A percentile compares a stretch with the other conserved stretches of the same genome.
phyloP scores from a whole-genome alignment of 352 stramenopile species.

The Pythium utonaiense region DNA sequence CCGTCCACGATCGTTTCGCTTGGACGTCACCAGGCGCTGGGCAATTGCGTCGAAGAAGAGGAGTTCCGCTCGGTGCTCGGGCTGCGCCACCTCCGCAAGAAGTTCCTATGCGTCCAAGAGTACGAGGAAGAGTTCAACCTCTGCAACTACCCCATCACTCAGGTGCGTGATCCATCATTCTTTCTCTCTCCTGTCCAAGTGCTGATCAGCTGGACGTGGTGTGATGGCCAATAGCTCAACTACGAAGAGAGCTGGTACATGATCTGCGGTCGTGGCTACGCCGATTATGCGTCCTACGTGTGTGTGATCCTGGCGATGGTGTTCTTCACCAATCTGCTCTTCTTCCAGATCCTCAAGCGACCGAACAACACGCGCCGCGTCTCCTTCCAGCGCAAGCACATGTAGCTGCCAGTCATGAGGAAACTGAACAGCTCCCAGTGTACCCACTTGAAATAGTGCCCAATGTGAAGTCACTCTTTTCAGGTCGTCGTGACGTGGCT shows the following conservation, averaged over 20 bases:
- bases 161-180: constrained; percentile 25
- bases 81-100: constrained; percentile 48
- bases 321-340: constrained; percentile 52
- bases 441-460: constrained; percentile 6
- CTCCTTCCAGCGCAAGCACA: constrained; percentile 49
- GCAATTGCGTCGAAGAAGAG: constrained; percentile 63
- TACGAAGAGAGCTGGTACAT: constrained; percentile 79
- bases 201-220: not conserved
- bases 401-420: too few species aligned
- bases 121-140: constrained; percentile 85
- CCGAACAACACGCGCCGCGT: constrained; percentile 54
- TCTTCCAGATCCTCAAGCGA: constrained; percentile 72
- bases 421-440: too few species aligned
- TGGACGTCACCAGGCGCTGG: constrained; percentile 67
- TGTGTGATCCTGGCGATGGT: constrained; percentile 40
- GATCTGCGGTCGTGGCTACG: constrained; percentile 76
- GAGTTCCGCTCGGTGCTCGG: constrained; percentile 59
- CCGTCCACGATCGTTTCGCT: constrained; percentile 71
- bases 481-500: constrained; percentile 6
- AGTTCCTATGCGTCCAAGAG: constrained; percentile 70
- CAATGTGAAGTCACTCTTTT: constrained; percentile 6
- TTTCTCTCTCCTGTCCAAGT: not conserved
- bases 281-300: constrained; percentile 49
- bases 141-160: constrained; percentile 75
- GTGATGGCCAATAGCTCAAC: constrained; percentile 19